Conservation (phyloP, 306 rosid genomes). For the Inga oerstediana region DNA sequence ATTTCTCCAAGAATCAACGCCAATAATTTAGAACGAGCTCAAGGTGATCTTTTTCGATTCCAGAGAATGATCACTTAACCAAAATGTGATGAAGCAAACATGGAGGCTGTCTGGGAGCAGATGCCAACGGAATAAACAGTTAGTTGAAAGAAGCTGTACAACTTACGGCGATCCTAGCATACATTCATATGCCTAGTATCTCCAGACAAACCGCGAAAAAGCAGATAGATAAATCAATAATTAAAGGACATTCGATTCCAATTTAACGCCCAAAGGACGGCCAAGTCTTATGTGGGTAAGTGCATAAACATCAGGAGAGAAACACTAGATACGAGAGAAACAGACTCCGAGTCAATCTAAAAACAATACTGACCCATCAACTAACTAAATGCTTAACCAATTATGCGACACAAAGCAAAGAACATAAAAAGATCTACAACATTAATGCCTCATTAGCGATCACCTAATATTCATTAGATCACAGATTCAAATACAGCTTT, state of each 20-base stretch:
- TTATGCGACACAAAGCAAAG: not conserved
- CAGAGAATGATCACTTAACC: not conserved
- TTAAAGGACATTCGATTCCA: not conserved
- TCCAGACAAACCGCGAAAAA: not conserved
- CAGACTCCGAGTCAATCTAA: not conserved
- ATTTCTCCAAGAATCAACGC: not conserved
- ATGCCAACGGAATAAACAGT: not conserved
- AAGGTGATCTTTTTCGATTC: not conserved
- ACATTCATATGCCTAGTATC: not conserved
- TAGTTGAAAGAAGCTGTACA: conserved; percentile 1
- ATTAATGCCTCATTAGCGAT: not conserved
- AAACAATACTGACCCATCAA: not conserved
- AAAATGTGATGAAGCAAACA: not conserved
- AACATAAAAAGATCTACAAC: conserved; percentile 1
- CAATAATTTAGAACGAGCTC: not conserved
- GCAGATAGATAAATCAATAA: not conserved
- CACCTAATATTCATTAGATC: conserved; percentile 3
- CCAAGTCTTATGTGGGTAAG: not conserved
- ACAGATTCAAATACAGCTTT: not conserved
- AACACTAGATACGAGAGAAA: not conserved
- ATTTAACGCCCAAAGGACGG: not conserved
- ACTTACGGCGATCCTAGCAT: not conserved
- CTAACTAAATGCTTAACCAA: not conserved
- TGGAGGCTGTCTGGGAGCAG: not conserved
- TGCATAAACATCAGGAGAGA: not conserved